Evolutionary conservation across 441 rosid species (phyloP), one percentile per base, ranked within the genome.

Genomic region (Brassica balearica): DNA sequence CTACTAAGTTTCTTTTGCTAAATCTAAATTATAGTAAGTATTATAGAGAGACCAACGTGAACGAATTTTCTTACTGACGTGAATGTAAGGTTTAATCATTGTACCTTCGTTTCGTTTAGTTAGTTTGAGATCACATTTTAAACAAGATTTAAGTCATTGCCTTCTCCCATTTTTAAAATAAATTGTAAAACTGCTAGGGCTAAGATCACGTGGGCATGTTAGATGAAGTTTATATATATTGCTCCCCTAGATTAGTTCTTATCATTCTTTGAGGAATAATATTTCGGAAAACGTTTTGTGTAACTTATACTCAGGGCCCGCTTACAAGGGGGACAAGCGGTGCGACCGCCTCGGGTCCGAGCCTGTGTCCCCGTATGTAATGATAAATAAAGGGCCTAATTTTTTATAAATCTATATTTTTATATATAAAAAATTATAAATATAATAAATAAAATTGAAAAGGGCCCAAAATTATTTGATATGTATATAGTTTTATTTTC

Each of bases 81-180:
- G 48, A 62, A n/a, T 46, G 36, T 67, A 6, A 43, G 41, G 36
- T 12, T 4, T 46, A 67, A 43, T 11, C 27, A 62, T 4, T 11
- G 23, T 15, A 17, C 34, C 1, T 25, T 62, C 19, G 19, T 46
- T 27, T 63, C n/a, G 32, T 63, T 17, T 64, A 32, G 0, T 27
- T 53, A 32, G 43, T 73, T 20, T 4, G 51, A 73, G 36, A 19
- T 64, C 64, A 65, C 70, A 73, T 53, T 64, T 53, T 8, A 53
- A 65, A 5, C 17, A 61, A 11, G 36, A 61, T 61, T 32, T 12
- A 62, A 27, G 19, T 20, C 48, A 2, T 43, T 17, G 19, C 55
- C 23, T 62, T 61, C 38, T 62, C 65, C 65, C 3, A 11, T 60
- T 11, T 59, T 1, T 19, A 9, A 20, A 59, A 17, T 8, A 58